Base-by-base conservation (phyloP, 2,329 filamentous ascomycete genomes). In the Alternaria hordeiaustralica region DNA sequence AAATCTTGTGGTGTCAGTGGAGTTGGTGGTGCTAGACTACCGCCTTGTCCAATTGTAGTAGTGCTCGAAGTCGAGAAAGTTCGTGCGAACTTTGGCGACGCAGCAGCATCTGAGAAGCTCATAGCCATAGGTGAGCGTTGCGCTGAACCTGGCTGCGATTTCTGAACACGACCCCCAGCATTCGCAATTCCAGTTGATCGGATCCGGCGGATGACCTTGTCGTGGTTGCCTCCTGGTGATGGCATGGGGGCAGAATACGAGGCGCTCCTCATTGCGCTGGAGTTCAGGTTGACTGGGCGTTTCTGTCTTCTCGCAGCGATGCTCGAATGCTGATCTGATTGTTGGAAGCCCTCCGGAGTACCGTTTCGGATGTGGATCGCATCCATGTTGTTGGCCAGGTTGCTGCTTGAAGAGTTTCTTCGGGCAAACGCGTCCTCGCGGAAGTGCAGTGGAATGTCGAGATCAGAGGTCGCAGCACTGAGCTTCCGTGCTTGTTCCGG, bases 81-180 rank as follows among this genome's bases (percentile, higher is more conserved):
- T 20, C 82, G 78, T 9, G 77, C 73, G 54, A 82, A 82, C 55
- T 82, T 83, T 12, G 83, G 82, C 12, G 82, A 84, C n/a, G 80
- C 79, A 61, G 82, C 82, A 60, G 82, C 80, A n/a, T 84, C 82
- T 6, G 80, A 77, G 64, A 85, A 85, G 33, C 78, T 82, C 57
- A 79, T 76, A 33, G 78, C 75, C 72, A 85, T 77, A 21, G 84
- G 84, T 20, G 84, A 86, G 12, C 83, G 80, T 68, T 85, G 84
- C 21, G 83, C 80, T 21, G 83, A 82, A 50, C 82, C 80, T 25
- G 80, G 75, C 33, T 72, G 76, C 2, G 79, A 75, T 65, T 86
- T 86, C 64, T 84, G 82, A 23, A 86, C 79, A 47, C 84, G 82
- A 18, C 83, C 82, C 25, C 77, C 75, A 53, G 75, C 79, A 60